Base-by-base conservation (phyloP, 1,139 yeast genomes). In the Candida sojae region DNA sequence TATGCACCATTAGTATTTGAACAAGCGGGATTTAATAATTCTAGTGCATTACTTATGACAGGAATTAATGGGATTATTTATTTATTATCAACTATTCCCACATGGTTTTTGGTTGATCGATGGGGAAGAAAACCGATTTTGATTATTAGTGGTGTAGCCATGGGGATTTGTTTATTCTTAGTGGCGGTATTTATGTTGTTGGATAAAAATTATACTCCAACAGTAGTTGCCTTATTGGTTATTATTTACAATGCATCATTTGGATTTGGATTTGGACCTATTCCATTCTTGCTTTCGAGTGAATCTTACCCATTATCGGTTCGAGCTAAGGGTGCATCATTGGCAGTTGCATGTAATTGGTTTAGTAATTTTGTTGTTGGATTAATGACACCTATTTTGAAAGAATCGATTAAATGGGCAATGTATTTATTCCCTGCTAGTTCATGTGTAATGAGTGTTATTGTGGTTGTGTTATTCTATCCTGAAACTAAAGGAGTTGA, bases 401-500 rank as follows among this genome's bases (percentile, higher is more conserved):
- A 77, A 54, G 75, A 70, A 41, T 53, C 67, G 10, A 78, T 80
- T 36, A 72, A 73, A 29, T 80, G 83, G 83, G 69, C 71, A 46
- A 66, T 78, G 64, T 80, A 79, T 57, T 53, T 79, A 37, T 67
- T 77, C 42, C 83, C 82, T 8, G 82, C 81, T 3, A 49, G 61
- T 3, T 71, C 74, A 40, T 79, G 84, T 63, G 58, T 76, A 9
- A 54, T 74, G 3, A 74, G 82, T 31, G 71, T 75, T 9, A 28
- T 68, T 3, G 75, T 75, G 41, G 97, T 91, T 6, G 79, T 78
- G 65, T 75, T 75, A 45, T 73, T 82, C 49, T 90, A 86, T 62
- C 97, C 97, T 0, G 97, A 91, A 64, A 91, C 97, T 0, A 90
- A 88, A 61, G 97, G 97, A 6, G 81, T 90, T 41, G 84, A 87